Base-by-base conservation (phyloP, 2,329 filamentous ascomycete species). In the Bipolaris gigantea region DNA sequence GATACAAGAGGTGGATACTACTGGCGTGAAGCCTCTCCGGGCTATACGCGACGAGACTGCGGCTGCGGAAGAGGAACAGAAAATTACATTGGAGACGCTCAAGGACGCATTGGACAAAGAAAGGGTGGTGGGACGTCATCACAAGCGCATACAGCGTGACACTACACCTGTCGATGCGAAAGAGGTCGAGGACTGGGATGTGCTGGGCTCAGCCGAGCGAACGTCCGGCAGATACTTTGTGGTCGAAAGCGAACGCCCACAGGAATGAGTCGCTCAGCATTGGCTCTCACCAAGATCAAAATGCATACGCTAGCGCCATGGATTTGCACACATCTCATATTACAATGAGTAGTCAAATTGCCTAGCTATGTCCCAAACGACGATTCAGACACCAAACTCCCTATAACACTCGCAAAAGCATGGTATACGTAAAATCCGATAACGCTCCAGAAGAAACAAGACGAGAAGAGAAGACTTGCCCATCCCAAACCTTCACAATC, bases 21-120 rank as follows among this genome's bases (percentile, higher is more conserved):
- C 80, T 0, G 85, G 83, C 3, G 80, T 97, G 0, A 81, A 85
- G 51, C 92, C 94, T 0, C 76, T 99, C 39, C 81, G 84, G 46
- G 87, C 88, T 40, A 88, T 97, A 53, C 85, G 90, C 48, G 93
- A 97, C 71, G 92, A 94, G 77, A 89, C 89, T 1, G 64, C 69
- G 2, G 73, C 74, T 11, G 84, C 83, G 0, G 66, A 82, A 23
- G 69, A 76, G 34, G 84, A 85, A 58, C 81, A 81, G 41, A 84
- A 83, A 4, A 79, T 92, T 46, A 82, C 81, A 0, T 60, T 90
- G 42, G 78, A 81, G 13, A 79, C 81, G 13, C 71, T 92, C 34
- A 74, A 77, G 55, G 79, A 81, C 4, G 81, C 82, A 0, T 73
- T 93, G 38, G 77, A 69, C 0, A 75, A 79, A 35, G 90, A 94